Conservation (phyloP, 768 basidiomycete species). For the Naganishia onofrii region DNA sequence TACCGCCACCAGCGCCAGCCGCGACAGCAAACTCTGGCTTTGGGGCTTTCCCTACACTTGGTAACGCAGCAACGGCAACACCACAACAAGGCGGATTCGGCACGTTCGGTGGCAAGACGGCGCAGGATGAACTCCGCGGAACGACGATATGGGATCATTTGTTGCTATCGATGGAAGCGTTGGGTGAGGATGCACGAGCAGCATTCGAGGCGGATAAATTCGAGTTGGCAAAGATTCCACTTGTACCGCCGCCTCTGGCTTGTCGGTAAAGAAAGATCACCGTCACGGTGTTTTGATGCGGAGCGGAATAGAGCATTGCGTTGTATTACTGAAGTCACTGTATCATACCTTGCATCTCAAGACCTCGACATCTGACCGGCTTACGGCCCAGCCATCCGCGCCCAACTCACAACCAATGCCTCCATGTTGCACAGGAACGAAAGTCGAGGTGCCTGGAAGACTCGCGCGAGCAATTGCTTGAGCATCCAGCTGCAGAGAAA, state of each 20-base stretch:
- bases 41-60: constrained; percentile 1
- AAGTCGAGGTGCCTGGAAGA: too few relatives aligned
- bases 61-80: neutral
- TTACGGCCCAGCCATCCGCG: too few relatives aligned
- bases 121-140: neutral
- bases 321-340: neutral
- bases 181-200: constrained; percentile 3
- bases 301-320: neutral
- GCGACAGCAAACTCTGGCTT: neutral
- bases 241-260: constrained; percentile 31
- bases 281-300: too few relatives aligned
- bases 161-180: constrained; percentile 9
- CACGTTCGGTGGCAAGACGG: constrained; percentile 1
- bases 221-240: constrained; percentile 30
- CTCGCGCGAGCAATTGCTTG: too few relatives aligned
- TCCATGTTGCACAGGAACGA: too few relatives aligned
- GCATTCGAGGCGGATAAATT: constrained; percentile 30
- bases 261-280: constrained; percentile 19
- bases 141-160: constrained; percentile 31
- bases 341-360: too few relatives aligned
- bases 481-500: neutral
- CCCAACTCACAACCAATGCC: too few relatives aligned
- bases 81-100: constrained; percentile 17
- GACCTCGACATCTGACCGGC: too few relatives aligned
- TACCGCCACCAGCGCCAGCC: neutral